Evolutionary conservation across 805 yeast species (phyloP), one percentile per base, ranked within the genome.

Genomic region (Geotrichum ghanense): DNA sequence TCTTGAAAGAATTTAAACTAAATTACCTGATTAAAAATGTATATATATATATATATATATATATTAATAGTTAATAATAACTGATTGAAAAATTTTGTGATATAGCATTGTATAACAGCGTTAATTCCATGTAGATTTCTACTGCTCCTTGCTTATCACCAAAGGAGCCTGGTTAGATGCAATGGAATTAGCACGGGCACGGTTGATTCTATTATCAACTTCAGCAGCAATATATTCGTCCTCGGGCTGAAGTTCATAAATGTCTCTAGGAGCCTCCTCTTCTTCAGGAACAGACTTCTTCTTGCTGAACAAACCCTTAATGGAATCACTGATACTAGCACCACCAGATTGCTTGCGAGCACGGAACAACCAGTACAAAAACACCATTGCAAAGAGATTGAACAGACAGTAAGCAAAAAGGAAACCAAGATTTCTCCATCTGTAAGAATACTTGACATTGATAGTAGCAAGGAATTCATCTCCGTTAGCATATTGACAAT

Each of bases 351-450:
- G 37, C 37, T 31, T 31, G 12, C 37, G 12, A 12, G 37, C 58
- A 43, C 61, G 43, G 41, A 55, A 42, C 22, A 62, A 49, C 57
- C 63, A 64, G 54, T 65, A 64, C 20, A 64, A 39, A 34, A 49
- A 23, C 9, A 61, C 45, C 51, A 59, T 52, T 26, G 53, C 63
- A 21, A 42, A 42, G 66, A 59, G 71, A 72, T 80, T 79, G 69
- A 79, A 77, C 35, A 65, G 49, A 45, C 76, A 69, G 64, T 72
- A 81, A 40, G 69, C 79, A 69, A 76, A 73, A 55, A 70, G 68
- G 55, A 80, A 68, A 21, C 87, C 86, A 51, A 80, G 64, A 52
- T 81, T 77, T 65, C 86, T 73, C 86, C 86, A 81, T 40, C 78
- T 65, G 50, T 74, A 56, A 41, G 61, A 48, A 61, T 67, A 78